Evolutionary conservation across 345 rosid species (phyloP), one percentile per base, ranked within the genome.

Genomic region (Turritis glabra): DNA sequence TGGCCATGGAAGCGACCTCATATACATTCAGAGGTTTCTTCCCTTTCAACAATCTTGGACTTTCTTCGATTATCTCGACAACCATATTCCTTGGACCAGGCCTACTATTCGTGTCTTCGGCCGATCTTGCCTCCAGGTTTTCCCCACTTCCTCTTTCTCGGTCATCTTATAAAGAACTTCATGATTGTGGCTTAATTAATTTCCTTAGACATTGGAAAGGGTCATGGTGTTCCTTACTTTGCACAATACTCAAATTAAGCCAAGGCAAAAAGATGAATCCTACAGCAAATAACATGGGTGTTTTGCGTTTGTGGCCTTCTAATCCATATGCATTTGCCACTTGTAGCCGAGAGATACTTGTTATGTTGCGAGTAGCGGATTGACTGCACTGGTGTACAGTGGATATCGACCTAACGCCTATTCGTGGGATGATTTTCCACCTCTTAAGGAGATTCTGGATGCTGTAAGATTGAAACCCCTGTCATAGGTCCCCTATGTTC

Each of bases 391-490:
- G 26, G 72, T 74, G 60, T 91, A 89, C 76, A 91, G 96, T 68
- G 96, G 97, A 33, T 86, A 88, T 67, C 69, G 73, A 73, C 97
- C 98, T 0, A 80, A 67, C 32, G 85, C 93, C 26, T 84, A 87
- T 77, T 76, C 87, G 2, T 91, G 98, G 98, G 89, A 88, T 73
- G 94, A 91, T 60, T 91, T 83, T 58, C 97, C 97, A 77, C 94
- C 86, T 13, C 92, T 91, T 13, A 87, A 80, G 77, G 90, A 87
- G 77, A 84, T 93, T 52, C 60, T 89, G 70, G 90, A 87, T 35
- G 78, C 79, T 25, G 98, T 93, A 74, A 83, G 85, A 66, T 29
- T 26, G 5, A 55, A 60, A 25, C 3, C 7, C 37, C 1, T 32
- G 3, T 60, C 56, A 10, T 37, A 18, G 29, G 40, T 41, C 38